Evolutionary conservation across 176 grass and related monocot genomes (phyloP), one percentile per base, ranked within the genome.

Genomic region (Musa beccarii): DNA sequence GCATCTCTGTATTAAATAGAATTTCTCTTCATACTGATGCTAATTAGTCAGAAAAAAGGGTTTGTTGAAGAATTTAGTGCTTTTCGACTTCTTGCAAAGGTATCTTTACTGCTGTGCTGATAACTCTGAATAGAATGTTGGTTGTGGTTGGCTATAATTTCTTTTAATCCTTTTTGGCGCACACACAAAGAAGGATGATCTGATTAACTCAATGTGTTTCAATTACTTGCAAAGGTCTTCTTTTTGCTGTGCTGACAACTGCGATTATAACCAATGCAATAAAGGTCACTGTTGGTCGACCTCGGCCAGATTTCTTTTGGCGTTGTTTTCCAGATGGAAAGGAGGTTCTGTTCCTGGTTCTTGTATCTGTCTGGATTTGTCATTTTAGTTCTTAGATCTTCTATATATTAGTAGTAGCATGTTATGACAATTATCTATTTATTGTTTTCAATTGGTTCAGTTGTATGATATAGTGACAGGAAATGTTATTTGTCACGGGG

Each of bases 271-370:
- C 88, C 49, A 77, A 81, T 49, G 83, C 78, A 49, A 74, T 94
- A n/a, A 94, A 94, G 83, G 78, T 68, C 77, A 76, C 86, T 25
- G 86, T 89, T 76, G 95, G 95, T 11, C 88, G 91, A 79, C 95
- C 86, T 20, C 83, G 95, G 80, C 95, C 91, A 7, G 91, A 94
- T 81, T 94, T 99, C 78, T 99, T 89, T 71, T 94, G 91, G 91
- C 85, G 91, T 22, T 93, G 90, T 25, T 99, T 99, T 75, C 95
- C 95, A 15, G 88, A 99, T 84, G 91, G 95, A 82, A 91, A 87
- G 77, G 79, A 92, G 86, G 95, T 92, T 78, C 59, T 74, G 69
- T 78, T 53, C 75, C 59, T 10, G 1, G 53, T 25, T 26, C 23
- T 29, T 56, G 52, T 23, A 21, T 68, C 3, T 52, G 7, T 75